Evolutionary conservation across 208 protist genomes (phyloP), one percentile per base, ranked within the genome.

Genomic region (Leishmania arabica): DNA sequence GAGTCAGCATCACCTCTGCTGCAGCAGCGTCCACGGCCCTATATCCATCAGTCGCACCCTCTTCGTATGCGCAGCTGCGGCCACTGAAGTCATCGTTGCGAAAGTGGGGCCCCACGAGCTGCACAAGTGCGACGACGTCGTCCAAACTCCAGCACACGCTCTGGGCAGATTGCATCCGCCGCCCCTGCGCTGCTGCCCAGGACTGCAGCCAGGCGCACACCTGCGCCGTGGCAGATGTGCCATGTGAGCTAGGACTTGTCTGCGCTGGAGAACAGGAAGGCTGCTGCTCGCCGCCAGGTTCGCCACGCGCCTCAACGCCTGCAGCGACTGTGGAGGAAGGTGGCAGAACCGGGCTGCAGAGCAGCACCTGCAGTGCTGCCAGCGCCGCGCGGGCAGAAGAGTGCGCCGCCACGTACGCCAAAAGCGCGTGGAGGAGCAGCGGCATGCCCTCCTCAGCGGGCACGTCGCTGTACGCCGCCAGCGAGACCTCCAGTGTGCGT

Each of bases 361-460:
- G 79, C 65, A 93, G 64, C 58, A 89, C 73, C 45, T 86, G 84
- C 71, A 83, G 65, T 24, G 84, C 71, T 7, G 77, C 75, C 53
- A 91, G 65, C 37, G 86, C 78, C 58, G 82, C 69, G 6, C 86
- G 69, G n/a, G 90, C 81, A 24, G 80, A 77, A 73, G 80, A 86
- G 56, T 84, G 86, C 37, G 86, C 87, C 4, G 86, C 85, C 9
- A 87, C 73, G 34, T 88, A 69, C 13, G 80, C 78, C 37, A 92
- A 71, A n/a, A 81, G 78, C 13, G 58, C 78, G 75, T 87, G 82
- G 21, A 88, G 5, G 1, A 71, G 58, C 54, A 69, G 64, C 47
- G 82, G 75, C 78, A 91, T 80, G 31, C 74, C 71, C 13, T 80
- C 90, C 78, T 93, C 90, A 15, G 84, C 75, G 19, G 89, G 82